Evolutionary conservation across 768 basidiomycete species (phyloP).

Genomic region (Phaeotremella skinneri): DNA sequence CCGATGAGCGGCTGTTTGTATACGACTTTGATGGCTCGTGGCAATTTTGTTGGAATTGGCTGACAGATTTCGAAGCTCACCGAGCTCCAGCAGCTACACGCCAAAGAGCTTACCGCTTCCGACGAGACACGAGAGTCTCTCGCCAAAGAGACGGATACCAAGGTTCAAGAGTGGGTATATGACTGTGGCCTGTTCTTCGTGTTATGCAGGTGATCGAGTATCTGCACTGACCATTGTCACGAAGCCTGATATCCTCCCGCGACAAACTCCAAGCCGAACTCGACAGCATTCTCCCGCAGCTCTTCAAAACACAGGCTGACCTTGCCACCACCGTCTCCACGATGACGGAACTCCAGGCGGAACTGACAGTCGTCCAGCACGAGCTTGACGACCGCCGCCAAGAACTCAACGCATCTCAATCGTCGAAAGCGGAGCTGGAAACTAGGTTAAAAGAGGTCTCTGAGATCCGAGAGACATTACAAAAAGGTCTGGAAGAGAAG

Average conservation of each 20-base stretch:
- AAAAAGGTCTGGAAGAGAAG: not conserved
- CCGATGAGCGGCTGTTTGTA: too few species aligned
- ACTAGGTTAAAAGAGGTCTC: constrained; percentile 15
- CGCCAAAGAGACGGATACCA: constrained; percentile 12
- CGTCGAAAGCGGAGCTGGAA: not conserved
- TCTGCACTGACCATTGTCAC: not conserved
- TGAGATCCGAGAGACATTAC: constrained; percentile 11
- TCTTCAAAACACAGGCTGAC: constrained; percentile 14
- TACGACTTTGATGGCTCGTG: too few species aligned
- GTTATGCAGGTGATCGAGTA: too few species aligned
- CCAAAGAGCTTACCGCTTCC: constrained; percentile 15
- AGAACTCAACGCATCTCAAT: not conserved
- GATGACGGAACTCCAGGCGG: constrained; percentile 15
- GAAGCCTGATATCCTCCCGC: constrained; percentile 3
- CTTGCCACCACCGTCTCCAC: constrained; percentile 4
- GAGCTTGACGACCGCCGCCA: not conserved
- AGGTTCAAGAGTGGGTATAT: constrained; percentile 20
- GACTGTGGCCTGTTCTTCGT: too few species aligned
- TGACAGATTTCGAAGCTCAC: too few species aligned
- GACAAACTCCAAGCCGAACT: constrained; percentile 7
- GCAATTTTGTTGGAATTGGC: too few species aligned
- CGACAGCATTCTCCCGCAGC: not conserved
- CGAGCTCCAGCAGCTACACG: constrained; percentile 19
- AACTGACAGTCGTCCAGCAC: constrained; percentile 2
- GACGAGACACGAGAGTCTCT: constrained; percentile 13